phyloP scores from a whole-genome alignment of 2,329 filamentous ascomycete genomes.

The Graphilbum sp. region DNA sequence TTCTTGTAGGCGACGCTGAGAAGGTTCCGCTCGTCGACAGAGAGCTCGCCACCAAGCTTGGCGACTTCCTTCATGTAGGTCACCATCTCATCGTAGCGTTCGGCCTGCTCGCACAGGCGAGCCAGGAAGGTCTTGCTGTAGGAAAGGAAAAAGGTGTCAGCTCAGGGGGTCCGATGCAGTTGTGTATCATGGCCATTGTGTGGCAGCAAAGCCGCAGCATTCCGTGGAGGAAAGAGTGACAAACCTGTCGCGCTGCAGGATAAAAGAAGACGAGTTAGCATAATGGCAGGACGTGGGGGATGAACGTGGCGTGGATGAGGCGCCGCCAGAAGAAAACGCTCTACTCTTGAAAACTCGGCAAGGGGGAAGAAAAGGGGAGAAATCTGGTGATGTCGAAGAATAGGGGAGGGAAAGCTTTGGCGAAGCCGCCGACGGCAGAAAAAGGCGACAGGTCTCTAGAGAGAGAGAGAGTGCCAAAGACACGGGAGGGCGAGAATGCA shows the following conservation, averaged over 20 bases:
- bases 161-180: too few species aligned
- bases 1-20: conserved; percentile 98
- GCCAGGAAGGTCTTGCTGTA: conserved; percentile 98
- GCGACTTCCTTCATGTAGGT: conserved; percentile 99
- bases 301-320: too few species aligned
- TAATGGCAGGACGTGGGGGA: too few species aligned
- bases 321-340: too few species aligned
- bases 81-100: conserved; percentile 99
- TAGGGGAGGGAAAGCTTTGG: not conserved
- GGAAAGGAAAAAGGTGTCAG: too few species aligned
- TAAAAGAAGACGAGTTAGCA: not conserved
- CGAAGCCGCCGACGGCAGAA: not conserved
- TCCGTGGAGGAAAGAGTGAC: too few species aligned
- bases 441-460: not conserved
- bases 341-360: too few species aligned
- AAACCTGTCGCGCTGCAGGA: not conserved
- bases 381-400: not conserved
- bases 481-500: not conserved
- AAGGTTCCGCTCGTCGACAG: conserved; percentile 94
- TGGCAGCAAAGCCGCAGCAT: too few species aligned
- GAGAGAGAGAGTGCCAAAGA: too few species aligned
- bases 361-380: not conserved
- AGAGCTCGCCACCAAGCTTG: conserved; percentile 66
- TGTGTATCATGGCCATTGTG: too few species aligned
- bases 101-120: conserved; percentile 98